These are phyloP conservation scores for Pharnaceum exiguum DNA, from an alignment of 148 eudicot species.

Conservation along the genomic window DNA sequence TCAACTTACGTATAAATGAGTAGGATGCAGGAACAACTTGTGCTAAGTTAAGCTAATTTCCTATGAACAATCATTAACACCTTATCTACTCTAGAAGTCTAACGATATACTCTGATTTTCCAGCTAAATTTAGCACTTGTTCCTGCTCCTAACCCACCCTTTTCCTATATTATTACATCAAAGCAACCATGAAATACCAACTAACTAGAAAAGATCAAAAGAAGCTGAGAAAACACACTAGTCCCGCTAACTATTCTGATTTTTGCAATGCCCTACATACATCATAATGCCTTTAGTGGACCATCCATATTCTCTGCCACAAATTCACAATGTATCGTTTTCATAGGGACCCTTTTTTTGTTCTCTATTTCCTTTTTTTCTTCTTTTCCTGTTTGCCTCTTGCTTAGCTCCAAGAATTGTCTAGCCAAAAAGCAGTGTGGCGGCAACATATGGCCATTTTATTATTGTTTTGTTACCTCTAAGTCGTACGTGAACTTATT, in stretches of 20 bases:
- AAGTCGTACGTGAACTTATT: not conserved
- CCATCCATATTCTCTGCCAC: conserved; percentile 10
- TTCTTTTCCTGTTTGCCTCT: conserved; percentile 7
- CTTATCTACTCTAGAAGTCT: conserved; percentile 26
- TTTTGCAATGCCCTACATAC: conserved; percentile 20
- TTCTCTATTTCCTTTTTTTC: not conserved
- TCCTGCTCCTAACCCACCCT: conserved; percentile 41
- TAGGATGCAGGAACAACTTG: conserved; percentile 48
- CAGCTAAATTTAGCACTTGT: conserved; percentile 62
- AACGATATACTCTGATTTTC: conserved; percentile 13
- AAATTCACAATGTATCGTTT: not conserved
- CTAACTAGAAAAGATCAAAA: not conserved
- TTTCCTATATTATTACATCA: conserved; percentile 20
- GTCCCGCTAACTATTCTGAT: conserved; percentile 21
- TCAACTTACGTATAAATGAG: conserved; percentile 6
- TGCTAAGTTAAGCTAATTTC: conserved; percentile 23
- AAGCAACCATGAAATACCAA: not conserved
- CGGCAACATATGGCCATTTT: not conserved
- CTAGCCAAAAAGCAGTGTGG: conserved; percentile 15
- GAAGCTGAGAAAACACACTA: not conserved
- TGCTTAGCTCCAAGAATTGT: conserved; percentile 14
- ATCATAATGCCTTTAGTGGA: conserved; percentile 24
- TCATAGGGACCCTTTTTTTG: not conserved
- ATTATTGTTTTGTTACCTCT: not conserved
- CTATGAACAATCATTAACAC: conserved; percentile 8